Evolutionary conservation across 257 asterid genomes (phyloP).

Genomic region (Solanum corneliomulleri): DNA sequence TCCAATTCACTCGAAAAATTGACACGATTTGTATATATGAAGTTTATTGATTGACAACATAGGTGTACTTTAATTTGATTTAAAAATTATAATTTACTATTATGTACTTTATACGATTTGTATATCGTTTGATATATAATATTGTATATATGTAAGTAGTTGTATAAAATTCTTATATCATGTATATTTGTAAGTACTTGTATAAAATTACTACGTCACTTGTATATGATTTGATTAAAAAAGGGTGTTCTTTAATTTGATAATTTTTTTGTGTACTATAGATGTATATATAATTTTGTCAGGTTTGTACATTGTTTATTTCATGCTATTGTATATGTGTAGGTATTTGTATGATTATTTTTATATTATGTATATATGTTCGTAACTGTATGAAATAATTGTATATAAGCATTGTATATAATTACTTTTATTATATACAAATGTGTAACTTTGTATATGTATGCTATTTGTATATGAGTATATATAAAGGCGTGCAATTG

Average conservation of each 20-base stretch:
- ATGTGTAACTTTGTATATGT: no score
- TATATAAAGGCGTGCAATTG: no score
- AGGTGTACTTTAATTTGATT: not conserved
- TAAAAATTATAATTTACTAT: no score
- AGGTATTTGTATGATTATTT: not conserved
- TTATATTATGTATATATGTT: not conserved
- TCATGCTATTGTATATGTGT: not conserved
- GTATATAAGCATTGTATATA: not conserved
- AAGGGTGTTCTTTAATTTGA: not conserved
- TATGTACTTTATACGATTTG: no score
- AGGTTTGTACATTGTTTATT: not conserved
- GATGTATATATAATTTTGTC: no score
- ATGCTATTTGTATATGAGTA: no score
- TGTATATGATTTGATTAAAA: not conserved
- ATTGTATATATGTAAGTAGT: not conserved
- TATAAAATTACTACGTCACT: not conserved
- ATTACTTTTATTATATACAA: no score
- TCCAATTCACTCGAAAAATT: not conserved
- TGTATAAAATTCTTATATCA: not conserved
- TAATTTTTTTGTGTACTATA: not conserved
- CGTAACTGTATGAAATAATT: no score
- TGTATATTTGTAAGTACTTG: not conserved
- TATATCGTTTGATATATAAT: no score
- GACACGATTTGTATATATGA: not conserved
- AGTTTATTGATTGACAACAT: not conserved